Base-by-base conservation (phyloP, 306 rosid genomes). In the Casuarina equisetifolia region DNA sequence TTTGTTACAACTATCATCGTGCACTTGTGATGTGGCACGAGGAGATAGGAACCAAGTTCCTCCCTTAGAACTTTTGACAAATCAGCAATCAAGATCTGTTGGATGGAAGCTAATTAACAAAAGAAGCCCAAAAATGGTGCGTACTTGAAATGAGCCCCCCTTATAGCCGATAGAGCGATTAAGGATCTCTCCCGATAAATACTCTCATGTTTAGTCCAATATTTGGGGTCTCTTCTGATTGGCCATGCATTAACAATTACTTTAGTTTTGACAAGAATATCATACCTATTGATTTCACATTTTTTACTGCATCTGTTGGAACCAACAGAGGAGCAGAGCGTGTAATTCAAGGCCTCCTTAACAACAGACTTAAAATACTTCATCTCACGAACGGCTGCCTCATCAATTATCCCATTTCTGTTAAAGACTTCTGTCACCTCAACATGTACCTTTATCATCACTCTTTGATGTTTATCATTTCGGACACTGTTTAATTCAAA, bases 401-500 rank as follows among this genome's bases (percentile, higher is more conserved):
- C 15, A 48, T 48, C 51, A 9, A 45, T 79, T n/a, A 51, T 36
- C 0, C 84, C 75, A 2, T 70, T 84, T 20, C 8, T 44, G 9
- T 13, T 68, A 44, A 74, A 87, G 9, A 87, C 83, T 12, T 16
- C 75, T 38, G 85, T 82, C 5, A 84, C 81, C 69, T 79, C 83
- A 1, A 42, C 52, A 48, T 84, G 88, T 69, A 86, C 84, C 51
- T 17, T 7, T 49, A 76, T 50, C 90, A 84, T 87, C 32, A 59
- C 67, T 48, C 55, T 54, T 20, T 81, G 86, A 17, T 87, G 81
- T 74, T 76, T 87, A 76, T 39, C 81, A 87, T 76, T 62, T 87
- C 88, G 44, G 86, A 66, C 77, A 87, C 76, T 4, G 42, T 64
- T 83, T 88, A 84, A 45, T 53, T 62, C 35, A 87, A 44, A 16